Evolutionary conservation across 257 asterid species (phyloP), one percentile per base, ranked within the genome.

Genomic region (Solanum clarkiae): DNA sequence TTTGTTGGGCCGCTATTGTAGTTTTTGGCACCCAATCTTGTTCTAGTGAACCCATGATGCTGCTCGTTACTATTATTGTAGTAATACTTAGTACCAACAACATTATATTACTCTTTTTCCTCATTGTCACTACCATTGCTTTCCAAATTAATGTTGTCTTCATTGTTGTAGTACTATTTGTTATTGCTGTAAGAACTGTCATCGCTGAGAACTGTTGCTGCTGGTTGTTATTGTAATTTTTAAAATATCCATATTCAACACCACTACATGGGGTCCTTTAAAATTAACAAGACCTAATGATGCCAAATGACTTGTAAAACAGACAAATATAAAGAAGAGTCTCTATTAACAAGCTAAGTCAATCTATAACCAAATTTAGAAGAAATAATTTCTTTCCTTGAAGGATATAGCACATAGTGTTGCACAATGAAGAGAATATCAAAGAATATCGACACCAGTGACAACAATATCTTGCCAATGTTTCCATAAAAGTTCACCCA

Each of bases 401-500:
- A 45, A 26, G 89, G 92, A 87, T 96, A 96, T 16, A 96, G 90
- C 83, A 94, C 86, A 24, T 90, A 94, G 87, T 94, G 98, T 91
- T 96, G 98, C 86, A 96, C 72, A 65, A 96, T 96, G 91, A 96
- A 94, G 65, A 96, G 93, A 83, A 96, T 83, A 88, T 96, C 96
- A 81, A 96, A 94, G 87, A 90, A 90, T 60, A 96, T 81, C 0
- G 98, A 94, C 71, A 95, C 97, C 98, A 95, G 66, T 56, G 99
- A 96, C 88, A 96, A 90, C 93, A 94, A 86, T 8, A 95, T 94
- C 92, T 96, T 96, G 84, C 99, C 99, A 4, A 95, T 91, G 91
- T 95, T 96, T 32, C 98, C 98, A 63, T 95, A 94, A 85, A 96
- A 93, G 86, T 95, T 95, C 86, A 95, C 93, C 98, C 94, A 91